Conservation (phyloP, 345 rosid species). For the Gynandropsis gynandra region DNA sequence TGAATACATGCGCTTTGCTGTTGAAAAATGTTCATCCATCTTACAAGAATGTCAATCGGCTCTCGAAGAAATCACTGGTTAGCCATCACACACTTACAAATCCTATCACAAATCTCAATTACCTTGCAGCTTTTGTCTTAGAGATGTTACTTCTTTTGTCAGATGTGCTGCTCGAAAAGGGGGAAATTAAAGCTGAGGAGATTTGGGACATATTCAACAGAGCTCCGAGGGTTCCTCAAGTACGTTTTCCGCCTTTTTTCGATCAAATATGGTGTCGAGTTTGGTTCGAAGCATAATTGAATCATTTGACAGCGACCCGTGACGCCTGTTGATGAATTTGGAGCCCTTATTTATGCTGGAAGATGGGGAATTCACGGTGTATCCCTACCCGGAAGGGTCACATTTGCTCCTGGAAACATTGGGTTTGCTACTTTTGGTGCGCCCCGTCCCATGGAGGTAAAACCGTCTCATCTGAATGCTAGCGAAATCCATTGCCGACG, state of each 20-base stretch:
- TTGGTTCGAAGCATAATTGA: no score
- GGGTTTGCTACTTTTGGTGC: conserved; percentile 94
- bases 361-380: conserved; percentile 91
- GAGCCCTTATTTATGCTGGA: conserved; percentile 83
- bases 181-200: conserved; percentile 68
- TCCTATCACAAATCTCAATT: no score
- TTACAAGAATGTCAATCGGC: conserved; percentile 82
- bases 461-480: neutral
- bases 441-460: conserved; percentile 82
- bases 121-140: no score
- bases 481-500: no score
- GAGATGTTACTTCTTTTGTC: conserved; percentile 15
- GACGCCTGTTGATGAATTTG: conserved; percentile 70
- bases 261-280: no score
- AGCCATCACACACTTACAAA: no score
- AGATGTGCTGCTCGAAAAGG: conserved; percentile 77
- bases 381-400: conserved; percentile 82
- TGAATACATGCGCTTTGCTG: conserved; percentile 78
- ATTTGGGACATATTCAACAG: conserved; percentile 74
- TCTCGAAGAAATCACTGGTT: conserved; percentile 89
- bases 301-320: conserved; percentile 45
- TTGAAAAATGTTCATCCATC: conserved; percentile 71
- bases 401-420: conserved; percentile 93
- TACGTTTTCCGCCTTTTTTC: conserved; percentile 14
- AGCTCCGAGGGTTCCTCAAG: conserved; percentile 75